phyloP scores from a whole-genome alignment of 257 asterid genomes.

The Rehmannia glutinosa region DNA sequence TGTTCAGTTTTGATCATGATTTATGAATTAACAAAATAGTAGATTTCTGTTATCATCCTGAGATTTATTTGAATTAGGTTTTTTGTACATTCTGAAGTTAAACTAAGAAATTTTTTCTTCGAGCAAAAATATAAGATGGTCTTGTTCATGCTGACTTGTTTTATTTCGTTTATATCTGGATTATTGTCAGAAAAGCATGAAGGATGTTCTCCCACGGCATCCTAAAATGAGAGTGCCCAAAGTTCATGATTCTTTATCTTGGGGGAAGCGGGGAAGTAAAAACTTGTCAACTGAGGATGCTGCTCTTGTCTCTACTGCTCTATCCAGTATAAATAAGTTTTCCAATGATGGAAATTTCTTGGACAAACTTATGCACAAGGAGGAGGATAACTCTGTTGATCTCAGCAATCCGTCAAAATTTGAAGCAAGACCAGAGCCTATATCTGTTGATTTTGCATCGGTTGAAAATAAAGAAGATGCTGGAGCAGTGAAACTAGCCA shows the following conservation, averaged over 20 bases:
- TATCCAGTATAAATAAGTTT: constrained; percentile 68
- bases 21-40: neutral
- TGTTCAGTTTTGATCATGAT: neutral
- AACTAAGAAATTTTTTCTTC: neutral
- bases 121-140: neutral
- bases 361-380: constrained; percentile 36
- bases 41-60: neutral
- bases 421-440: constrained; percentile 30
- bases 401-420: constrained; percentile 29
- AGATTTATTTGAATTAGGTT: neutral
- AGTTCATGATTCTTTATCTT: constrained; percentile 65
- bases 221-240: constrained; percentile 81
- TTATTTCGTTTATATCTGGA: constrained; percentile 19
- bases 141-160: constrained; percentile 6
- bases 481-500: constrained; percentile 33
- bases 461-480: constrained; percentile 34
- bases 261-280: constrained; percentile 62
- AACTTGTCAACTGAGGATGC: constrained; percentile 53
- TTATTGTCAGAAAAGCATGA: constrained; percentile 24
- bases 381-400: constrained; percentile 28
- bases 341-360: constrained; percentile 76
- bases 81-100: neutral
- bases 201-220: constrained; percentile 36
- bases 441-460: constrained; percentile 20
- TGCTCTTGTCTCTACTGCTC: constrained; percentile 69